Evolutionary conservation across 1,139 yeast species (phyloP).

Genomic region (Sugiyamaella neomexicana): DNA sequence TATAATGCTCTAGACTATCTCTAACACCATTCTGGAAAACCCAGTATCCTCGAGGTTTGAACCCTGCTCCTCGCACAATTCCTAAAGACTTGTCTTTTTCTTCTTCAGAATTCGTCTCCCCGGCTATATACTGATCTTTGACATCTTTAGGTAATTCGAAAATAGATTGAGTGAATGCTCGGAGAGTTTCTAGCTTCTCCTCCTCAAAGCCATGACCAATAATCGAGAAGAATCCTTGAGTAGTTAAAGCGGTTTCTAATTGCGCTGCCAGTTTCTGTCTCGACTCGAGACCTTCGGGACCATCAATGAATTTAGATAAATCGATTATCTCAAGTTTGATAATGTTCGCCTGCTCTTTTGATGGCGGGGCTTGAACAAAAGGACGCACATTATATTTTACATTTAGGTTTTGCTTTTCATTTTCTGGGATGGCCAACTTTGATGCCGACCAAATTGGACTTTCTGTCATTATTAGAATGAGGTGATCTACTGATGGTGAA

Average conservation of each 20-base stretch:
- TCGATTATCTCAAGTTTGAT: conserved; percentile 45
- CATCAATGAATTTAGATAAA: conserved; percentile 42
- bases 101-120: conserved; percentile 43
- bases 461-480: conserved; percentile 1
- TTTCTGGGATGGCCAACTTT: neutral
- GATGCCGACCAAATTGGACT: conserved; percentile 4
- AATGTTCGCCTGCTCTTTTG: conserved; percentile 29
- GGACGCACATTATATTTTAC: conserved; percentile 41
- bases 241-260: conserved; percentile 44
- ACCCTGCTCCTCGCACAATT: conserved; percentile 52
- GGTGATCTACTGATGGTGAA: neutral
- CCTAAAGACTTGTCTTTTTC: conserved; percentile 44
- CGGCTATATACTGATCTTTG: conserved; percentile 46
- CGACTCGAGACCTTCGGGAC: conserved; percentile 38
- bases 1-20: conserved; percentile 15
- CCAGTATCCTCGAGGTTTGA: conserved; percentile 46
- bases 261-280: conserved; percentile 41
- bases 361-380: conserved; percentile 39
- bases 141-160: conserved; percentile 48
- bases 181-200: conserved; percentile 40
- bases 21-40: conserved; percentile 39
- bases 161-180: conserved; percentile 45
- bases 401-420: conserved; percentile 20
- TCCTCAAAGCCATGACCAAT: conserved; percentile 44
- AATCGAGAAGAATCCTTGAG: conserved; percentile 50